phyloP scores from a whole-genome alignment of 257 asterid species.

The Marsdenia floribunda region DNA sequence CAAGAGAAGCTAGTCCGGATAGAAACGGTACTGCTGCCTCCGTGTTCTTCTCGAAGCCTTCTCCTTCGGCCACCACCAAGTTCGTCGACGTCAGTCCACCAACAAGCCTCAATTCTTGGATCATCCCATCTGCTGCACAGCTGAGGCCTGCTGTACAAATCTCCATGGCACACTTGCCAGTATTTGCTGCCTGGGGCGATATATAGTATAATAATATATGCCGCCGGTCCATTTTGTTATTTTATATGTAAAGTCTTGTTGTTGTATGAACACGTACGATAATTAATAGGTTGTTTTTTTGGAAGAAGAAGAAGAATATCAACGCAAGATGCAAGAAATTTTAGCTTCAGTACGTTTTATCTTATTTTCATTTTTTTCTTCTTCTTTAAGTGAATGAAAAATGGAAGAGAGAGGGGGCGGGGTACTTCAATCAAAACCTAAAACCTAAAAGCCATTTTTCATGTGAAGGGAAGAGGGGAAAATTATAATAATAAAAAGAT shows the following conservation, averaged over 20 bases:
- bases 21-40: conserved; percentile 27
- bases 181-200: conserved; percentile 68
- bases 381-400: too few relatives aligned
- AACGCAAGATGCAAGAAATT: too few relatives aligned
- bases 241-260: conserved; percentile 11
- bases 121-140: conserved; percentile 38
- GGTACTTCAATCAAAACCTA: too few relatives aligned
- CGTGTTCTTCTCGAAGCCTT: conserved; percentile 25
- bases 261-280: conserved; percentile 22
- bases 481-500: too few relatives aligned
- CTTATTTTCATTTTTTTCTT: too few relatives aligned
- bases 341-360: too few relatives aligned
- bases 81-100: conserved; percentile 20
- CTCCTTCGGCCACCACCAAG: conserved; percentile 18
- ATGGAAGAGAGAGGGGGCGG: too few relatives aligned
- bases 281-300: too few relatives aligned
- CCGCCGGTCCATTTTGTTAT: neutral
- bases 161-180: conserved; percentile 59
- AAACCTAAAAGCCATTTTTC: conserved; percentile 21
- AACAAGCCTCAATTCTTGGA: conserved; percentile 30
- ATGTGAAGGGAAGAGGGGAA: neutral
- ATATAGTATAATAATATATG: conserved; percentile 14
- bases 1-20: conserved; percentile 78
- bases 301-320: too few relatives aligned
- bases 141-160: conserved; percentile 44